Evolutionary conservation across 2,329 filamentous ascomycete species (phyloP), one percentile per base, ranked within the genome.

Genomic region (Calonectria crousiana): DNA sequence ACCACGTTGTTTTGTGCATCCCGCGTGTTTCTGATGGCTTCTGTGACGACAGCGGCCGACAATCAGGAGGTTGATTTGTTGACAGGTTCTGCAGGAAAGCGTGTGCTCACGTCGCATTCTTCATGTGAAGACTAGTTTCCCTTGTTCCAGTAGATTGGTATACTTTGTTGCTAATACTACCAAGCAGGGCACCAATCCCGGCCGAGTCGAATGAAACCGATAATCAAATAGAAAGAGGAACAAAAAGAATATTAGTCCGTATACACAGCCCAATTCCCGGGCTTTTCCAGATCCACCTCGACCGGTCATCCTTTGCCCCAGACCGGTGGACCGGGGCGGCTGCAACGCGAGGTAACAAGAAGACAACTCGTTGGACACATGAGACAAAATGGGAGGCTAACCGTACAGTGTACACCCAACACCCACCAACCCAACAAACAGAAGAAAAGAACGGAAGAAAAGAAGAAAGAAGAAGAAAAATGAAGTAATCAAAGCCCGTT

Each of bases 381-480:
- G 62, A 79, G 65, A 71, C 79, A 75, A 53, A 53, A 60, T 60
- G 56, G 20, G 56, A 60, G 32, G 16, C 56, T 60, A 60, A 38
- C 56, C 20, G 20, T 60, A 78, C 72, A 73, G 49, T 71, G 56
- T 60, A 78, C 72, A 74, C 53, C 72, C 66, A 79, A 78, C 77
- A 73, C 77, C 77, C 13, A 74, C 69, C 71, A 71, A 71, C 71
- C 66, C 77, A 79, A 67, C 64, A 71, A 71, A 73, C 68, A 67
- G 68, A 75, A 75, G 62, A 49, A 72, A 34, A 53, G 28, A 53
- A 32, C 5, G 30, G 30, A 32, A n/a, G n/a, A n/a, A n/a, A n/a
- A n/a, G n/a, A n/a, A n/a, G 32, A 18, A 18, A 53, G 18, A 6
- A 78, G 72, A 76, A 69, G 66, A 70, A 75, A 78, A 69, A 68